Percentiles rank a stretch among this genome's conserved stretches.
Conservation (phyloP, 306 rosid genomes). For the Casuarina glauca region DNA sequence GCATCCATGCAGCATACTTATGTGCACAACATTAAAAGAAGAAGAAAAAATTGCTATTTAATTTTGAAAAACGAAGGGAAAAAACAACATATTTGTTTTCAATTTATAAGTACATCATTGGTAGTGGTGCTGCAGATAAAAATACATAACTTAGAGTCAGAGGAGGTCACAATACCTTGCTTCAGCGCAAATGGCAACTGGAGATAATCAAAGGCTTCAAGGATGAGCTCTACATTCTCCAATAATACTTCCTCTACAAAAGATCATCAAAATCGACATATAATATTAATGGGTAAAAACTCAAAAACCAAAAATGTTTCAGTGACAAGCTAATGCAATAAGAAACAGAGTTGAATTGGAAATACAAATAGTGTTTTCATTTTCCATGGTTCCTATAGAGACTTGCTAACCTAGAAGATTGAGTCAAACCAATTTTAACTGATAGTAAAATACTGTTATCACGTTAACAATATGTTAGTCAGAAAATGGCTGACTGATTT, state of each 20-base stretch:
- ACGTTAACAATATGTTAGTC: neutral
- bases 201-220: slow-evolving; percentile 94
- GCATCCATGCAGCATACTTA: neutral
- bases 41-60: too few species aligned
- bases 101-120: too few species aligned
- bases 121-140: too few species aligned
- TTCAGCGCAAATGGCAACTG: slow-evolving; percentile 90
- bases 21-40: neutral
- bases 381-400: neutral
- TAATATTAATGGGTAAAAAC: slow-evolving; percentile 30
- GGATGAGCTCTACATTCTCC: slow-evolving; percentile 92
- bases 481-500: neutral
- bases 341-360: neutral
- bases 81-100: too few species aligned
- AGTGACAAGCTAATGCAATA: neutral
- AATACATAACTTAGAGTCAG: neutral
- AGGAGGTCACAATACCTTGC: slow-evolving; percentile 55
- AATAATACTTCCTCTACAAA: slow-evolving; percentile 74
- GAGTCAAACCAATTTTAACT: neutral
- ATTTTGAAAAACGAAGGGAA: too few species aligned
- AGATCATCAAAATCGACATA: slow-evolving; percentile 24
- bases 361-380: neutral
- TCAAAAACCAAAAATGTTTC: neutral
- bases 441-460: neutral
- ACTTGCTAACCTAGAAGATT: neutral